Conservation (phyloP, 441 rosid genomes). For the Viola pubescens region DNA sequence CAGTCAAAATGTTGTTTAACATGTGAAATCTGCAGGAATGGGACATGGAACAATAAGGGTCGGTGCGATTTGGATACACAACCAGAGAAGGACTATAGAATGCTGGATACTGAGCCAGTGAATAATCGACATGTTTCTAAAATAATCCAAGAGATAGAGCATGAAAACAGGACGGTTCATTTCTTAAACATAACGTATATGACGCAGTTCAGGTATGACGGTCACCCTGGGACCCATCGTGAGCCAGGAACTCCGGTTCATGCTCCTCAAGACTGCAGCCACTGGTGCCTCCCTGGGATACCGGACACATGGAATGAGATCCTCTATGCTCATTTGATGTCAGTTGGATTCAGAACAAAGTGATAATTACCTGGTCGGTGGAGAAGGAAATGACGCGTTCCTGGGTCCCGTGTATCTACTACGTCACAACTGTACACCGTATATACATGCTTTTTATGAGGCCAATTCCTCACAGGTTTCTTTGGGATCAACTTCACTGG, state of each 20-base stretch:
- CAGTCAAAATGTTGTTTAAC: background rate
- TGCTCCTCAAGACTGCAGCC: constrained; percentile 83
- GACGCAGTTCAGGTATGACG: constrained; percentile 57
- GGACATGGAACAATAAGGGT: constrained; percentile 70
- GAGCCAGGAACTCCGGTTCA: constrained; percentile 44
- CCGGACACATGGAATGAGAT: constrained; percentile 76
- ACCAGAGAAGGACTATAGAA: constrained; percentile 43
- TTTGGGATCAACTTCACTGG: constrained; percentile 42
- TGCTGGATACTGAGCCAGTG: constrained; percentile 40
- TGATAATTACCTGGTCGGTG: constrained; percentile 10
- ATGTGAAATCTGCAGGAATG: constrained; percentile 43
- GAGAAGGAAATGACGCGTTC: too few species aligned
- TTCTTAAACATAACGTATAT: constrained; percentile 63
- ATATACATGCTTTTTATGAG: constrained; percentile 21
- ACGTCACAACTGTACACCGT: constrained; percentile 18
- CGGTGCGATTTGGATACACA: constrained; percentile 47
- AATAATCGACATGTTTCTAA: constrained; percentile 45
- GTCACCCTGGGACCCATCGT: constrained; percentile 58
- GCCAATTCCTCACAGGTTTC: constrained; percentile 41
- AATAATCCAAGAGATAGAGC: constrained; percentile 36
- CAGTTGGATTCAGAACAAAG: constrained; percentile 43
- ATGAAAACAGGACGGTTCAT: constrained; percentile 37
- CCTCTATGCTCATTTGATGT: constrained; percentile 54
- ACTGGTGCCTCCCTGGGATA: constrained; percentile 78
- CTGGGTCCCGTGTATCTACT: background rate